phyloP scores from a whole-genome alignment of 192 early-diverging fungal genomes.

The Entrophospora sp. region DNA sequence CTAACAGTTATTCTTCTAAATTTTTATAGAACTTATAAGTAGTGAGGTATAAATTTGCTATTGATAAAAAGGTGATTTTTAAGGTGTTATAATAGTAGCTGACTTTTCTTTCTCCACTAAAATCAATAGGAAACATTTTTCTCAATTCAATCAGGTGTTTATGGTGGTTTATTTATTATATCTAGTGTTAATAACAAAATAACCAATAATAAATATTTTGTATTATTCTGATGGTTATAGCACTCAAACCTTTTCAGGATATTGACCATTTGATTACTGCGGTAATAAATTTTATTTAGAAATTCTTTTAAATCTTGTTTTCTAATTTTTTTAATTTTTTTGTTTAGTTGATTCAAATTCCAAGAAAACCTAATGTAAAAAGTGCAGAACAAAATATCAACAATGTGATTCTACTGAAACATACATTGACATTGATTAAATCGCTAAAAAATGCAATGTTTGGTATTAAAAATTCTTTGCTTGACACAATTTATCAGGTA shows the following conservation, averaged over 20 bases:
- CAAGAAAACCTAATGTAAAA: constrained; percentile 40
- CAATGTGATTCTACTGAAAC: constrained; percentile 59
- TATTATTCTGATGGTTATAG: background rate
- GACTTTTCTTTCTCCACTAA: constrained; percentile 29
- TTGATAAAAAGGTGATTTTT: too few species aligned
- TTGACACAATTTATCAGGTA: constrained; percentile 36
- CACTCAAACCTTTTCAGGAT: constrained; percentile 40
- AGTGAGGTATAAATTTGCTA: constrained; percentile 19
- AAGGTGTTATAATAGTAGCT: too few species aligned
- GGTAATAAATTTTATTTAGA: constrained; percentile 9
- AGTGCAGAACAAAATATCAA: constrained; percentile 58
- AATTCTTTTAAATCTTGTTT: too few species aligned
- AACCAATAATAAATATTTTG: background rate
- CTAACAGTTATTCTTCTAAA: too few species aligned
- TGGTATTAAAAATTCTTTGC: constrained; percentile 30
- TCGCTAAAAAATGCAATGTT: constrained; percentile 30
- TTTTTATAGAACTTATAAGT: constrained; percentile 22
- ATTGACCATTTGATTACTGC: constrained; percentile 49
- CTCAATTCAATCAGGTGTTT: constrained; percentile 29
- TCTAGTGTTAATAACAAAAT: too few species aligned
- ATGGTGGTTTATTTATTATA: too few species aligned
- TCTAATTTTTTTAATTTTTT: too few species aligned
- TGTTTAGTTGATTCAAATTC: constrained; percentile 34
- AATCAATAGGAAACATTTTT: constrained; percentile 48
- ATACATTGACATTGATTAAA: constrained; percentile 46